A percentile compares a stretch with the other conserved stretches of the same genome.
phyloP scores from a whole-genome alignment of 257 asterid genomes.

The Salvia splendens region DNA sequence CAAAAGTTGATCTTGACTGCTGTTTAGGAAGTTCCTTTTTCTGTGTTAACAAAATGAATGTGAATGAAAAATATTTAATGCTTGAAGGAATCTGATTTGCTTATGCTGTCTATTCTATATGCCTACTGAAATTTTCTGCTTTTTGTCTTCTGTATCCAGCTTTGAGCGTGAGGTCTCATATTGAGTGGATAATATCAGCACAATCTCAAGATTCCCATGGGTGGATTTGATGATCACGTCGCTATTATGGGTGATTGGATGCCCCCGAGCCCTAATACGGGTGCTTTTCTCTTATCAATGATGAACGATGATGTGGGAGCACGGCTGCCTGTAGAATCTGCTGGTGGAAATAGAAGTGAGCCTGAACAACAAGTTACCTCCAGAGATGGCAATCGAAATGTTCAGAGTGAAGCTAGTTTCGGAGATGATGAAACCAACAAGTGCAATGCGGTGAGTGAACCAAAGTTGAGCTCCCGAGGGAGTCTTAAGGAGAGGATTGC shows the following conservation, averaged over 20 bases:
- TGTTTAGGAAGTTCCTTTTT: neutral
- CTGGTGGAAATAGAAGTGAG: conserved; percentile 37
- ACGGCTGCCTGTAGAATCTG: conserved; percentile 34
- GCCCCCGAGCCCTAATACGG: conserved; percentile 62
- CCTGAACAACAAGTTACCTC: conserved; percentile 28
- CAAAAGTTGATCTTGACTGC: conserved; percentile 8
- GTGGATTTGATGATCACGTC: conserved; percentile 69
- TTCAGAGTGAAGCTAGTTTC: conserved; percentile 29
- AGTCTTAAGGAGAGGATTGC: conserved; percentile 82
- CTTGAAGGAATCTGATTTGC: conserved; percentile 16
- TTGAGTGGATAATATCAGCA: conserved; percentile 21
- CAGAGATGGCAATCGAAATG: conserved; percentile 27
- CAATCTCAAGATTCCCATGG: conserved; percentile 43
- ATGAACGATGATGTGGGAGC: conserved; percentile 41
- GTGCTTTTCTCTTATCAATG: conserved; percentile 53
- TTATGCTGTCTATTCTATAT: conserved; percentile 1
- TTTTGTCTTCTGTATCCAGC: conserved; percentile 22
- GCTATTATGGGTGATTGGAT: conserved; percentile 74
- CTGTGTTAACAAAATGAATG: conserved; percentile 6
- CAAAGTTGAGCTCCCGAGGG: conserved; percentile 48
- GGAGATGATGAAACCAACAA: conserved; percentile 37
- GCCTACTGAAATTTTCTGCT: conserved; percentile 8
- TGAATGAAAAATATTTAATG: neutral
- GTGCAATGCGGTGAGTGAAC: conserved; percentile 39
- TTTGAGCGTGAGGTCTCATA: conserved; percentile 5